Base-by-base conservation (phyloP, 2,329 filamentous ascomycete species). In the Paramyrothecium sp. region DNA sequence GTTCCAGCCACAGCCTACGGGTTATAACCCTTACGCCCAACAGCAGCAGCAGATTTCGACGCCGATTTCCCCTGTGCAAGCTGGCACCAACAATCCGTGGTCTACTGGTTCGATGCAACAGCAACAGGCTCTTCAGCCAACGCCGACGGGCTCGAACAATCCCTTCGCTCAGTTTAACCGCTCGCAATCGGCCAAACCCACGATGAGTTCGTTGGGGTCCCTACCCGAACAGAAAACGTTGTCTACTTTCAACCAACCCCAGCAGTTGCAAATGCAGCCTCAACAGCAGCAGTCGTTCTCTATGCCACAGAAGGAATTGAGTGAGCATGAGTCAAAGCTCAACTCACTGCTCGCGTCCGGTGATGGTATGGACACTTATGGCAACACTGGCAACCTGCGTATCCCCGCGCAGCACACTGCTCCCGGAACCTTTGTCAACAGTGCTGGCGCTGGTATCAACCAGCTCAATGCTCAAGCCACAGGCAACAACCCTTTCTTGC, bases 341-440 rank as follows among this genome's bases (percentile, higher is more conserved):
- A 98, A 98, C 71, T 85, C 90, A 2, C 85, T 99, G 34, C 85
- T 99, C 49, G 85, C 92, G 3, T 87, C 84, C 22, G 93, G 95
- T 62, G 95, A 99, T 57, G 95, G 95, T 22, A 90, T 96, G 80
- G 95, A 99, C 71, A 99, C 95, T 0, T 99, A 96, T 71, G 95
- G 95, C 63, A 99, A 99, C 72, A 91, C 91, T n/a, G 95, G 95
- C 64, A 91, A 98, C 62, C 82, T 97, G 51, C 92, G 95, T 73
- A 96, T 99, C 62, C 95, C 95, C 2, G 88, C 95, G 2, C 95
- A 99, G 71, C 95, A 99, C 73, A 99, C 95, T 0, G 92, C 95
- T 1, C 95, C 95, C 0, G 95, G 94, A 23, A 96, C 91, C 0
- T 99, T 98, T 72, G 89, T 99, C 76, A 99, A 99, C 77, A 96